These are phyloP conservation scores for Rhododendron ferrugineum DNA, from an alignment of 148 eudicot genomes.

Conservation along the genomic window DNA sequence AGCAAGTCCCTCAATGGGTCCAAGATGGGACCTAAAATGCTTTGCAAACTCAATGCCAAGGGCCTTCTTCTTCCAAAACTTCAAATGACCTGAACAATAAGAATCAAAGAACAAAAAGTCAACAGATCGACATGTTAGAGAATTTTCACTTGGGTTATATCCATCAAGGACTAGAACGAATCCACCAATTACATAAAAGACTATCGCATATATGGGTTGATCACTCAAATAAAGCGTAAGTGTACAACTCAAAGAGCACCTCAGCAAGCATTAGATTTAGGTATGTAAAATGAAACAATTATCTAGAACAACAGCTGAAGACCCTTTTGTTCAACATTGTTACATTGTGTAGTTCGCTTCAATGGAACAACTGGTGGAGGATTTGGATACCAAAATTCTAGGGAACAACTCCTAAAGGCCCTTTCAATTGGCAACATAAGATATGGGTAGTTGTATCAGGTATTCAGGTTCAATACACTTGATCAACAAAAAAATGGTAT, in stretches of 20 bases:
- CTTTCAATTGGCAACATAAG: neutral
- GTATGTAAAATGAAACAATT: neutral
- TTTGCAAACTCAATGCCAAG: constrained; percentile 94
- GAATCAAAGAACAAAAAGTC: constrained; percentile 4
- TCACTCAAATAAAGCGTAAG: neutral
- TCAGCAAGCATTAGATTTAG: neutral
- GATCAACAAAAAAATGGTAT: neutral
- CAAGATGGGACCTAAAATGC: constrained; percentile 94
- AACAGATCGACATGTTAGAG: neutral
- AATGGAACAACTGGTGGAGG: neutral
- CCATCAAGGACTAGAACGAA: neutral
- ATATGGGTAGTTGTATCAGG: neutral
- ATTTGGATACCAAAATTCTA: neutral
- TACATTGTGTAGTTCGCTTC: neutral
- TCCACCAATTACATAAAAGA: neutral
- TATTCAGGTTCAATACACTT: neutral
- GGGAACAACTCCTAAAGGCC: neutral
- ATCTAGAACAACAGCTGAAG: too few relatives aligned
- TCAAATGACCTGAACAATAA: constrained; percentile 66
- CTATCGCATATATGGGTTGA: neutral
- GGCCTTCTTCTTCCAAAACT: constrained; percentile 97
- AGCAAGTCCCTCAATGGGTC: constrained; percentile 93
- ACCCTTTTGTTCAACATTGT: neutral
- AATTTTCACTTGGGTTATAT: neutral
- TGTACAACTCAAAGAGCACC: neutral